Conservation (phyloP, 163 green algal genomes). For the Chlamydomonas reinhardtii region DNA sequence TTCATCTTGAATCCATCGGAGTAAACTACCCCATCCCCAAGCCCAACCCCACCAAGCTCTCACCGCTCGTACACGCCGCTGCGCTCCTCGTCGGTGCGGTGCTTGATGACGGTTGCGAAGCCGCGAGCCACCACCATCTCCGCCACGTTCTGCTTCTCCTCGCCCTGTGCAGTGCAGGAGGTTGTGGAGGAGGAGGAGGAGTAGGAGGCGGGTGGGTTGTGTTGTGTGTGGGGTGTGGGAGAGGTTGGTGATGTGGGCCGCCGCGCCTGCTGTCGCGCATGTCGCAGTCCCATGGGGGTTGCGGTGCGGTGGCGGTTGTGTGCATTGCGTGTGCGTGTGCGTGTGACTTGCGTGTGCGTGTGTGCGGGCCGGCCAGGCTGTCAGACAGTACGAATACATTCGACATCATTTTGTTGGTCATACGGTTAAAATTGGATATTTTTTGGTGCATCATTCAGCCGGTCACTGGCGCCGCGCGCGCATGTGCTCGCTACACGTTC, state of each 20-base stretch:
- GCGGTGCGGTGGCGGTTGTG: too few relatives aligned
- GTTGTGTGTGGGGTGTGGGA: background rate
- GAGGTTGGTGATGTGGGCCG: too few relatives aligned
- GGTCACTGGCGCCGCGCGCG: too few relatives aligned
- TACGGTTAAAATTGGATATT: too few relatives aligned
- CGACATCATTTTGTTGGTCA: conserved; percentile 31
- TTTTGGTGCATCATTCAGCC: conserved; percentile 28
- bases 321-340: too few relatives aligned
- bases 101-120: conserved; percentile 75
- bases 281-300: too few relatives aligned
- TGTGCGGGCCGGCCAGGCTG: background rate
- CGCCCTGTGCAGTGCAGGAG: conserved; percentile 1
- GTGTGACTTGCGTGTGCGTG: too few relatives aligned
- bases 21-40: background rate
- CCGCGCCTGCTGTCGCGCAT: too few relatives aligned
- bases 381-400: conserved; percentile 53
- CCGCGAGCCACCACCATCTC: conserved; percentile 90
- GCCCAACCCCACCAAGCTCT: conserved; percentile 80
- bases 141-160: conserved; percentile 79
- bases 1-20: too few relatives aligned
- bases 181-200: background rate
- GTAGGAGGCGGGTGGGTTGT: background rate
- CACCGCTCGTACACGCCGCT: conserved; percentile 89
- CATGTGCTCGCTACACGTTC: too few relatives aligned
- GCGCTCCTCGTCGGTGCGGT: conserved; percentile 76